Evolutionary conservation across 2,329 filamentous ascomycete genomes (phyloP).

Genomic region (Cercospora sp.): DNA sequence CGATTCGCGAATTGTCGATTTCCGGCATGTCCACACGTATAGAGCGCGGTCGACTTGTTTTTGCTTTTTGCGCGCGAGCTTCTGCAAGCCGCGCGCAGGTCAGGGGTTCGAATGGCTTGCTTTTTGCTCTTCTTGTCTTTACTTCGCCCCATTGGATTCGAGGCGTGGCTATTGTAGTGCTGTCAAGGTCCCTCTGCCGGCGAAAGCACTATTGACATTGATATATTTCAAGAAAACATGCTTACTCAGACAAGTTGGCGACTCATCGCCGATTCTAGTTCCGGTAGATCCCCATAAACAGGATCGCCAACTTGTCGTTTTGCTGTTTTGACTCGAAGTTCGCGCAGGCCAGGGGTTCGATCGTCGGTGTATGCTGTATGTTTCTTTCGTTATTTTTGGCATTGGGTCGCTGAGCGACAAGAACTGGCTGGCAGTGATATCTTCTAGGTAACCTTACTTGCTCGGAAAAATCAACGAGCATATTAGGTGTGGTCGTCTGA

Average conservation of each 20-base stretch:
- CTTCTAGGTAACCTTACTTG: not conserved
- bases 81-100: not conserved
- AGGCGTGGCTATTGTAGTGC: not conserved
- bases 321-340: not conserved
- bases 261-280: not conserved
- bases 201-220: not conserved
- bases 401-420: not conserved
- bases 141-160: not conserved
- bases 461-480: not conserved
- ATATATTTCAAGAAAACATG: not conserved
- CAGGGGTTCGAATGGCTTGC: not conserved
- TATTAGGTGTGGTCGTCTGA: not conserved
- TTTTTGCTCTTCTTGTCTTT: not conserved
- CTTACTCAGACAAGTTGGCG: not conserved
- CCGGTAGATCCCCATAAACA: not conserved
- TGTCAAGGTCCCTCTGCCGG: no score
- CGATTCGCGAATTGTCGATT: not conserved
- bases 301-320: not conserved
- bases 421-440: not conserved
- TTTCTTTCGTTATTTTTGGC: not conserved
- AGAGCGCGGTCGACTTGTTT: not conserved
- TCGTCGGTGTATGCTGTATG: not conserved
- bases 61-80: not conserved
- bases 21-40: not conserved
- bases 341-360: not conserved